Conservation (phyloP, 2,329 filamentous ascomycete species). For the Venturia aucupariae region DNA sequence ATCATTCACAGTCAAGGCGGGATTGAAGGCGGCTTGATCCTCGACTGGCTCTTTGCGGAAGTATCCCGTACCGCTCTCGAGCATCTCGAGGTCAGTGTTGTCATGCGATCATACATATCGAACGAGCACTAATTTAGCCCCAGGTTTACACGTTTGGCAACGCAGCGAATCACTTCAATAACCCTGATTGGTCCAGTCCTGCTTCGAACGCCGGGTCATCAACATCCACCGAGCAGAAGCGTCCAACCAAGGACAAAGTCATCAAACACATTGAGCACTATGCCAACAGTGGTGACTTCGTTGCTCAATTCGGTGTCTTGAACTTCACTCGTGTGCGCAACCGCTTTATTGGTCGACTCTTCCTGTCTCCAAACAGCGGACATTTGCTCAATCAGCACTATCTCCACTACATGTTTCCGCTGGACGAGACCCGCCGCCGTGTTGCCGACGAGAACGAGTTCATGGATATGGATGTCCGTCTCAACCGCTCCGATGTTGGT, state of each 20-base stretch:
- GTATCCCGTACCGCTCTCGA: conserved; percentile 53
- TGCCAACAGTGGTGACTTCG: conserved; percentile 63
- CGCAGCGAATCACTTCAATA: conserved; percentile 75
- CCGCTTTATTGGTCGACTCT: conserved; percentile 40
- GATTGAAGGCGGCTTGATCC: conserved; percentile 61
- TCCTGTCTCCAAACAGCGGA: conserved; percentile 31
- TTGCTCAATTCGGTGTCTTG: conserved; percentile 64
- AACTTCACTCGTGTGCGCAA: conserved; percentile 51
- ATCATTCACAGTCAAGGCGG: conserved; percentile 71
- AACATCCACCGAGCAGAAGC: conserved; percentile 10
- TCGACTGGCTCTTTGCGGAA: conserved; percentile 71
- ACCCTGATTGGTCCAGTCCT: conserved; percentile 44
- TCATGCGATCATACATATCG: no score
- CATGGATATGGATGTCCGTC: conserved; percentile 49
- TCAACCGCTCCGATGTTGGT: conserved; percentile 31
- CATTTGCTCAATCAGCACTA: conserved; percentile 48
- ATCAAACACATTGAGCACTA: conserved; percentile 75
- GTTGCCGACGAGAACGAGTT: conserved; percentile 46
- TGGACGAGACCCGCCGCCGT: conserved; percentile 37
- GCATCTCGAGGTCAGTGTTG: background rate
- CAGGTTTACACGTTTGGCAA: conserved; percentile 64
- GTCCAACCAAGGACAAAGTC: conserved; percentile 24
- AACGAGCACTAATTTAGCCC: conserved; percentile 19
- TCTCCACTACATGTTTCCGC: conserved; percentile 51
- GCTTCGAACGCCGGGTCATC: conserved; percentile 25